These are phyloP conservation scores for Erigeron canadensis DNA, from an alignment of 129 eudicot genomes.

Conservation along the genomic window DNA sequence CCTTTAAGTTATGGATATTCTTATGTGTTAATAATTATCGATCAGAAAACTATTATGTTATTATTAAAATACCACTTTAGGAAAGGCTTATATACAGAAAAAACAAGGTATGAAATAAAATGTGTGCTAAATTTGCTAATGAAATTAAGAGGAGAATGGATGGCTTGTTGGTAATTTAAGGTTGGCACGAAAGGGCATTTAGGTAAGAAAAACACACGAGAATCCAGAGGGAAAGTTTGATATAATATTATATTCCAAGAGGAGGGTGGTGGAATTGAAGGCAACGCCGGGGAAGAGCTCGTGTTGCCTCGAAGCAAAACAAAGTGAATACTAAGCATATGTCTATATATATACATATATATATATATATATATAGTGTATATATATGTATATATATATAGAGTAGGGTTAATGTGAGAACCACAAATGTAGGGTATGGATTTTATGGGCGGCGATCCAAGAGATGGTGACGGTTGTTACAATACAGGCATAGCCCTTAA, in stretches of 20 bases:
- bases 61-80: too few species aligned
- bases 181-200: slow-evolving; percentile 19
- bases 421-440: too few species aligned
- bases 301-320: slow-evolving; percentile 38
- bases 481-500: too few species aligned
- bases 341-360: background rate
- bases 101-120: background rate
- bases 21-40: too few species aligned
- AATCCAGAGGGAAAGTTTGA: slow-evolving; percentile 31
- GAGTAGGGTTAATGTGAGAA: too few species aligned
- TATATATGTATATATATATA: too few species aligned
- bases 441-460: too few species aligned
- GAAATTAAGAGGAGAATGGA: background rate
- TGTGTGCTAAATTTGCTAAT: background rate
- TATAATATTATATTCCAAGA: slow-evolving; percentile 35
- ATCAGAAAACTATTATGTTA: too few species aligned
- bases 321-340: background rate
- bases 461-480: too few species aligned
- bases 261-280: slow-evolving; percentile 37
- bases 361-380: background rate
- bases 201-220: slow-evolving; percentile 30
- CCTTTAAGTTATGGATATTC: too few species aligned
- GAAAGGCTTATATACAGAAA: too few species aligned
- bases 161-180: slow-evolving; percentile 21
- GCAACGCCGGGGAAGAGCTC: slow-evolving; percentile 30